These are phyloP conservation scores for Debaryomyces hansenii DNA, from an alignment of 805 yeast genomes.

Conservation along the genomic window DNA sequence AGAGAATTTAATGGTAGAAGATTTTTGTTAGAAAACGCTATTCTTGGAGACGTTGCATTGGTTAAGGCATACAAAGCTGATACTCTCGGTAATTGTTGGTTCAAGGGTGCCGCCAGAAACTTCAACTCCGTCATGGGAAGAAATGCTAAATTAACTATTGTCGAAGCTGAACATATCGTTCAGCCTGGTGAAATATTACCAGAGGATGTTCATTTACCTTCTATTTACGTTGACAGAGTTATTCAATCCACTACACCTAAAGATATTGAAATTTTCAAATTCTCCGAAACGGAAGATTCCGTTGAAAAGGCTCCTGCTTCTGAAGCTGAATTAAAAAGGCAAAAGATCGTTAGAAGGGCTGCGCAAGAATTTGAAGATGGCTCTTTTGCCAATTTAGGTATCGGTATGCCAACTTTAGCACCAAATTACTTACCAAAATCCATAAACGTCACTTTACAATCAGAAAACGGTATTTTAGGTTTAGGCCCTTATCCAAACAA, in stretches of 20 bases:
- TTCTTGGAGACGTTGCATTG: conserved; percentile 49
- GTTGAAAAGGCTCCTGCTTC: conserved; percentile 5
- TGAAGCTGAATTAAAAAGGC: conserved; percentile 21
- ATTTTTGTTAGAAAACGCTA: conserved; percentile 43
- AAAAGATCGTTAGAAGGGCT: conserved; percentile 42
- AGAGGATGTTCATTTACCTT: conserved; percentile 48
- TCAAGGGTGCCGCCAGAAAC: conserved; percentile 46
- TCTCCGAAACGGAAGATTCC: conserved; percentile 8
- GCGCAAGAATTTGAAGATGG: conserved; percentile 48
- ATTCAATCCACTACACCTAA: conserved; percentile 44
- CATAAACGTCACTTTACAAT: conserved; percentile 42
- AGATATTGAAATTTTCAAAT: conserved; percentile 40
- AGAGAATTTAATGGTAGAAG: conserved; percentile 44
- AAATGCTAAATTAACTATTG: conserved; percentile 46
- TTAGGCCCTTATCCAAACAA: conserved; percentile 45
- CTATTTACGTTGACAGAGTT: conserved; percentile 42
- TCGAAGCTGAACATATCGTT: conserved; percentile 52
- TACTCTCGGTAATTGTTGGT: conserved; percentile 48
- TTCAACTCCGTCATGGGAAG: conserved; percentile 48
- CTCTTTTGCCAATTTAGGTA: conserved; percentile 46
- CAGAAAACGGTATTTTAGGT: conserved; percentile 52
- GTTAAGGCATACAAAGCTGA: conserved; percentile 50
- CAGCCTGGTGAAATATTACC: conserved; percentile 45
- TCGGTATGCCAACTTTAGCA: conserved; percentile 53
- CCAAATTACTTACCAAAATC: conserved; percentile 38